Evolutionary conservation across 768 basidiomycete genomes (phyloP), one percentile per base, ranked within the genome.

Genomic region (Stropharia rugosoannulata): DNA sequence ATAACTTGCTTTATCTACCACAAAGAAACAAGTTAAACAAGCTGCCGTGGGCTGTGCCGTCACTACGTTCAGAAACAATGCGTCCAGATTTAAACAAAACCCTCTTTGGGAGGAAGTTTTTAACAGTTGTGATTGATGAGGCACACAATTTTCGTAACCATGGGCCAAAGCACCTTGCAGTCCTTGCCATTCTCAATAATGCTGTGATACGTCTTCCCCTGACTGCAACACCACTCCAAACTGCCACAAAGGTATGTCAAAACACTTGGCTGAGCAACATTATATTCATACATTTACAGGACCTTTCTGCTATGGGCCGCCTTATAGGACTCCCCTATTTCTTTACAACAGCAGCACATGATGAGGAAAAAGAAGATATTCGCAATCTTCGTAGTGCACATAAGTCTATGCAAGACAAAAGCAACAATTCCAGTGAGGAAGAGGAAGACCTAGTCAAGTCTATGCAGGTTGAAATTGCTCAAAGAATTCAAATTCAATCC

Each of bases 201-300:
- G n/a, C 54, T 0, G 12, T 41, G 7, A 22, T 67, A 0, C 50
- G 55, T 2, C 18, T 71, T 1, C 51, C 65, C 2, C 50, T 67
- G 43, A 70, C 70, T 1, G 71, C 66, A 0, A 73, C 70, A 0
- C 70, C 71, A 1, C 56, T 73, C 1, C 69, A 66, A 38, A 71
- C 68, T 0, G 54, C 62, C 0, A 49, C 61, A 0, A 66, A 64
- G 59, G 69, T 66, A 27, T 8, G 37, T 4, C 11, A 50, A 29
- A 13, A 40, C 37, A 40, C 38, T 51, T n/a, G n/a, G n/a, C n/a
- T n/a, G n/a, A n/a, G n/a, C n/a, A n/a, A 46, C 42, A n/a, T 4
- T n/a, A 16, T 1, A 1, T n/a, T n/a, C n/a, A n/a, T n/a, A n/a
- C 37, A 2, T 50, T 43, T n/a, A n/a, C n/a, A 72, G 69, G 69